These are phyloP conservation scores for Xylariaceae sp. DNA, from an alignment of 2,329 filamentous ascomycete genomes.

Conservation along the genomic window DNA sequence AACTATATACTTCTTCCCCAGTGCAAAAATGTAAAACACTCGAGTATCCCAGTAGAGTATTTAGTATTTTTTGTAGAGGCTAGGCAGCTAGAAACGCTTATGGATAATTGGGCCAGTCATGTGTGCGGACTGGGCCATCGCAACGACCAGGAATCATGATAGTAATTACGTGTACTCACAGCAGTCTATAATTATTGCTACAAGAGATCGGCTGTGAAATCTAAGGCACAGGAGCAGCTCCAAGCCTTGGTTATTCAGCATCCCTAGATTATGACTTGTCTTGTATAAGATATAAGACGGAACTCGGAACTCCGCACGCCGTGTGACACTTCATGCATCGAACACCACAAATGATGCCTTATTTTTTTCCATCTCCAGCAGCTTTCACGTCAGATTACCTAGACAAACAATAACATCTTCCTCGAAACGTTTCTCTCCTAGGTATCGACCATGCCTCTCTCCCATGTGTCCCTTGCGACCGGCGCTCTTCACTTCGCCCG, in stretches of 20 bases:
- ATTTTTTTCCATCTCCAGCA: neutral
- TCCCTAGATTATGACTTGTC: neutral
- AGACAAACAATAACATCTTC: neutral
- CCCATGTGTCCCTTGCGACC: constrained; percentile 29
- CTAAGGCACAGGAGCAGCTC: neutral
- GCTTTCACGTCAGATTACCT: neutral
- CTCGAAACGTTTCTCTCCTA: neutral
- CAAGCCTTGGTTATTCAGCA: constrained; percentile 3
- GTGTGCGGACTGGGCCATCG: neutral
- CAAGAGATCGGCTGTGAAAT: neutral
- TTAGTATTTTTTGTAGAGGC: neutral
- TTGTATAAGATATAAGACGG: constrained; percentile 12
- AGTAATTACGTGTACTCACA: neutral
- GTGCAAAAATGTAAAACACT: no score
- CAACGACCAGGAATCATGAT: neutral
- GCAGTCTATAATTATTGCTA: neutral
- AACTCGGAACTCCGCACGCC: constrained; percentile 20
- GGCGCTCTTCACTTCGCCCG: constrained; percentile 21
- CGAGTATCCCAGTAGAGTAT: no score
- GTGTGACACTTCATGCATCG: neutral
- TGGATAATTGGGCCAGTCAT: neutral
- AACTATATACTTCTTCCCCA: no score
- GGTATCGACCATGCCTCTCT: constrained; percentile 23
- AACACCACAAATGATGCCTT: neutral
- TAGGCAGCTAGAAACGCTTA: neutral